A percentile compares a stretch with the other conserved stretches of the same genome.
These are phyloP conservation scores for Tremellales sp. DNA, from an alignment of 1,284 basidiomycete genomes.

Conservation along the genomic window DNA sequence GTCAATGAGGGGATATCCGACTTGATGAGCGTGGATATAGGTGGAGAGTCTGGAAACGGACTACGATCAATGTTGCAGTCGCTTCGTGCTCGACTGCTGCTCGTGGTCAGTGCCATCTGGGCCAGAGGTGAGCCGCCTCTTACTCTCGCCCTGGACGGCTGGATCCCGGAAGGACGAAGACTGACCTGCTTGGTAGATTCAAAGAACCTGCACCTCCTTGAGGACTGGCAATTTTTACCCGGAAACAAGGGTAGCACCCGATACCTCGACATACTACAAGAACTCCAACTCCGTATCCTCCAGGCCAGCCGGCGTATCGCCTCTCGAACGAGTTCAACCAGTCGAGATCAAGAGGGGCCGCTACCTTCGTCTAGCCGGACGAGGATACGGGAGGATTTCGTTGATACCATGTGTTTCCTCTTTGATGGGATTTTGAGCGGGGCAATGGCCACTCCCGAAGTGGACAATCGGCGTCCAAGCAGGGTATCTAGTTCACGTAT, in stretches of 20 bases:
- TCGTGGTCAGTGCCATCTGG: constrained; percentile 77
- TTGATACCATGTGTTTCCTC: constrained; percentile 83
- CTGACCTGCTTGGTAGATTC: constrained; percentile 76
- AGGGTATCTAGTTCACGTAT: constrained; percentile 55
- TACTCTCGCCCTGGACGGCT: not conserved
- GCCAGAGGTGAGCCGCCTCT: constrained; percentile 59
- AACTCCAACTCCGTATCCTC: constrained; percentile 77
- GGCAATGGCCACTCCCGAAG: constrained; percentile 47
- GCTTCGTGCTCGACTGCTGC: constrained; percentile 81
- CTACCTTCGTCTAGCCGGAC: constrained; percentile 45
- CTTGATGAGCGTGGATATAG: constrained; percentile 73
- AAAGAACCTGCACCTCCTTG: constrained; percentile 74
- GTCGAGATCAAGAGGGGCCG: constrained; percentile 15
- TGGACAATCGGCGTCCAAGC: constrained; percentile 7
- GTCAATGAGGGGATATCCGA: constrained; percentile 83
- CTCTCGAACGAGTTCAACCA: not conserved
- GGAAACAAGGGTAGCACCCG: constrained; percentile 49
- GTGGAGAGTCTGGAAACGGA: constrained; percentile 63
- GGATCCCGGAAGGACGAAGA: too few species aligned
- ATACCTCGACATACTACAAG: constrained; percentile 68
- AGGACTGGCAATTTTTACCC: constrained; percentile 71
- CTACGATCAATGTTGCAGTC: constrained; percentile 74
- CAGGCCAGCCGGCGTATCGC: constrained; percentile 78
- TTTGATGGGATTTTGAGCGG: constrained; percentile 83
- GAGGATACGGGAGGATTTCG: constrained; percentile 79